phyloP scores from a whole-genome alignment of 2,329 filamentous ascomycete species.

The Aspergillus viridinutans region DNA sequence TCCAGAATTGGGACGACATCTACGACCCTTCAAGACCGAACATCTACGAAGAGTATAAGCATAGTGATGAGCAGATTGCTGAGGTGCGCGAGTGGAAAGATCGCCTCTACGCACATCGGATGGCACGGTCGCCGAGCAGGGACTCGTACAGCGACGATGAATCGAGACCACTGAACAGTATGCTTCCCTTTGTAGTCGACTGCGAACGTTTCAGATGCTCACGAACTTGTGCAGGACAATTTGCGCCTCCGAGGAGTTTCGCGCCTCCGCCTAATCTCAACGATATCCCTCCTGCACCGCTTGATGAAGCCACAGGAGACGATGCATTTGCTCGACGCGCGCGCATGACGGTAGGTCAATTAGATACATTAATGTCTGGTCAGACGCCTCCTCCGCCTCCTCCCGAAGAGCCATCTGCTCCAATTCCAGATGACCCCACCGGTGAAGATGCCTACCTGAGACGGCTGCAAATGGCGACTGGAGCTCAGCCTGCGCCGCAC shows the following conservation, averaged over 20 bases:
- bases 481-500: conserved; percentile 18
- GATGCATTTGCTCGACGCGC: conserved; percentile 65
- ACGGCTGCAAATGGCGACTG: conserved; percentile 20
- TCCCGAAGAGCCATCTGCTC: conserved; percentile 25
- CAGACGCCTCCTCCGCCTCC: conserved; percentile 25
- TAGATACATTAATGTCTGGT: conserved; percentile 12
- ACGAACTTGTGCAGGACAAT: conserved; percentile 37
- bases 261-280: conserved; percentile 49
- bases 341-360: conserved; percentile 47
- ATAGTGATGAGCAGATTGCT: conserved; percentile 75
- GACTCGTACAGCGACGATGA: conserved; percentile 50
- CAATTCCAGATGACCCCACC: conserved; percentile 24
- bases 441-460: conserved; percentile 25
- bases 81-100: conserved; percentile 85
- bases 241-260: conserved; percentile 50
- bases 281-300: conserved; percentile 28
- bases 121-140: conserved; percentile 42
- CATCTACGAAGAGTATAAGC: conserved; percentile 76
- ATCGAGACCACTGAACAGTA: conserved; percentile 44
- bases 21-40: conserved; percentile 83
- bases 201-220: not conserved
- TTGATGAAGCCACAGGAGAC: conserved; percentile 59
- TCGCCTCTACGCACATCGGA: conserved; percentile 68
- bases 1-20: conserved; percentile 81
- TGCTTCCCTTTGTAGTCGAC: conserved; percentile 15